Evolutionary conservation across 768 basidiomycete genomes (phyloP), one percentile per base, ranked within the genome.

Genomic region (Lentinula sp.): DNA sequence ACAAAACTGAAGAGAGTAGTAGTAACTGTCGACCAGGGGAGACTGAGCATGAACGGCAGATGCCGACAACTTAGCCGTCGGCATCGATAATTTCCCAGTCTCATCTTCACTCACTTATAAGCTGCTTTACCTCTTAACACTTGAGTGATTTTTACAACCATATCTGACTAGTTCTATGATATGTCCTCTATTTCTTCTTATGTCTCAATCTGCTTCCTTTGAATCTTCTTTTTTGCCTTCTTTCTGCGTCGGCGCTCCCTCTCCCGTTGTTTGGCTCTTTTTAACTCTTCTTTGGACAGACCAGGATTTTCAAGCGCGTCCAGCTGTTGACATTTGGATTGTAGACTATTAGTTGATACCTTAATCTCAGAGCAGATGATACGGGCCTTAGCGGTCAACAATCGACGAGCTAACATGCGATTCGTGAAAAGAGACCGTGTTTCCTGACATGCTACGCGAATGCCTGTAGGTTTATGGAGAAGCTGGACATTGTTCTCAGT

Each of bases 401-500:
- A 76, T 64, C 81, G 83, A 62, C 94, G 80, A 15, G 95, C 95
- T 32, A 88, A 70, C 69, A 83, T 85, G 65, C 95, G 78, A 68
- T 98, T 98, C 65, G 86, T 80, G 35, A 83, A 76, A 50, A 95
- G 74, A 2, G 93, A 95, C 49, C 95, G 87, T 6, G 94, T 95
- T 68, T 92, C 86, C 72, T 98, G 95, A 69, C 92, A 94, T 3
- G 84, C 77, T 13, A 96, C 90, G 42, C 95, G 86, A 55, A 95
- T 79, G 5, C 93, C 91, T 18, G 91, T 93, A 2, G 95, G 94
- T 66, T 86, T 88, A 71, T 98, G 95, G 43, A 93, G 75, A 33
- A 98, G 78, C 69, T 94, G 93, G 32, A 96, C 94, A 69, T 92
- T 90, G 73, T 95, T 87, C 77, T 88, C 83, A 62, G 92, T 93